These are phyloP conservation scores for Penicillium lividum DNA, from an alignment of 495 filamentous ascomycete species.

Conservation along the genomic window DNA sequence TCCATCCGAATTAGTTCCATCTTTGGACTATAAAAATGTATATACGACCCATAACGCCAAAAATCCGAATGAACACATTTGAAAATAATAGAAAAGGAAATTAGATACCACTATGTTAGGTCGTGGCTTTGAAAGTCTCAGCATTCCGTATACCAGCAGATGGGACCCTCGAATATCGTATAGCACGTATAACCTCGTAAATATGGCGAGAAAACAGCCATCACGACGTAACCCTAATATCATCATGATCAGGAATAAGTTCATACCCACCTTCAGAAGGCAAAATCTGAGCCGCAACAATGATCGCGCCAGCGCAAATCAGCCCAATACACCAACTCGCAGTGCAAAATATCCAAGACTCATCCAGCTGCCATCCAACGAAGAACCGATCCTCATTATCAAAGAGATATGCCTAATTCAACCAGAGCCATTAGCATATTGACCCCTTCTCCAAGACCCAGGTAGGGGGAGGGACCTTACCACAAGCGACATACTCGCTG, in stretches of 20 bases:
- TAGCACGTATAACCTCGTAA: neutral
- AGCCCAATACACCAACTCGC: slow-evolving; percentile 68
- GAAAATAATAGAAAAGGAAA: neutral
- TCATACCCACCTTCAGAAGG: slow-evolving; percentile 87
- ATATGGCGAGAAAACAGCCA: neutral
- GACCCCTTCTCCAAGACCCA: neutral
- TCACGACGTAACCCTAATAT: slow-evolving; percentile 15
- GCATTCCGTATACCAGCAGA: neutral
- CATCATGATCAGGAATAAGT: slow-evolving; percentile 57
- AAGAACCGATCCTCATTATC: slow-evolving; percentile 86
- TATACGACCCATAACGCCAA: slow-evolving; percentile 1
- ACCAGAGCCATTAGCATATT: neutral
- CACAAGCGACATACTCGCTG: slow-evolving; percentile 72
- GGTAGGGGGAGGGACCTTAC: slow-evolving; percentile 51
- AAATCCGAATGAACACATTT: neutral
- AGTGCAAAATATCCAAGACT: slow-evolving; percentile 75
- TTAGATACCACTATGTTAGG: neutral
- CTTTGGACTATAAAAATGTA: neutral
- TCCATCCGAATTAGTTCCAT: neutral
- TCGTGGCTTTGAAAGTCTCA: neutral
- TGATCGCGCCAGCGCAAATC: slow-evolving; percentile 60
- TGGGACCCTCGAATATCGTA: neutral
- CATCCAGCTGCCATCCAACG: slow-evolving; percentile 79
- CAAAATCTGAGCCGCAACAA: slow-evolving; percentile 63
- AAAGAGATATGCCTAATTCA: slow-evolving; percentile 70